A percentile compares a stretch with the other conserved stretches of the same genome.
phyloP scores from a whole-genome alignment of 2,329 filamentous ascomycete species.

The Lizonia empirigonia region DNA sequence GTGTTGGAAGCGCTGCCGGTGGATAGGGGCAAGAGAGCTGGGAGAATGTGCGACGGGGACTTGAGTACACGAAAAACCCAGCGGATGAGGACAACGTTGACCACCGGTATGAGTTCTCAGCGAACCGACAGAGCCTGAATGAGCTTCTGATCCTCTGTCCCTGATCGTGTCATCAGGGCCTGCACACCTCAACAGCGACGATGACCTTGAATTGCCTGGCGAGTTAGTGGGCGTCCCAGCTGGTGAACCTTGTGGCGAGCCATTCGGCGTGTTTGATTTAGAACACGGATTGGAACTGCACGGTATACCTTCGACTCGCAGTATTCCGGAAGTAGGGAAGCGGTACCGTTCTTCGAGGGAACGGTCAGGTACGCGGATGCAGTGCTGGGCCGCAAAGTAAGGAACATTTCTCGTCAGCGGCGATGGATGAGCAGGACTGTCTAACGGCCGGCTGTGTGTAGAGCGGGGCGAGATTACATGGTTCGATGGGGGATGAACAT shows the following conservation, averaged over 20 bases:
- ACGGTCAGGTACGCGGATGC: background rate
- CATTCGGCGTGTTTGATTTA: too few relatives aligned
- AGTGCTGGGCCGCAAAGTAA: background rate
- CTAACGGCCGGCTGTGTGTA: background rate
- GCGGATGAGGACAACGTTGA: background rate
- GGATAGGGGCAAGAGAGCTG: too few relatives aligned
- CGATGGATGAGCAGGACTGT: background rate
- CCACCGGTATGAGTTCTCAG: background rate
- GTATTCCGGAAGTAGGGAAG: background rate
- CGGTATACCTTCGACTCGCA: background rate
- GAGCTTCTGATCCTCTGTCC: background rate
- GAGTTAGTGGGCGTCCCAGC: background rate
- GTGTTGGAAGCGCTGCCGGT: too few relatives aligned
- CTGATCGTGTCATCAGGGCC: background rate
- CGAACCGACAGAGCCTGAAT: background rate
- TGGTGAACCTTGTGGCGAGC: too few relatives aligned
- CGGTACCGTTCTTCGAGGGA: background rate
- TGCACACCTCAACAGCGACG: background rate
- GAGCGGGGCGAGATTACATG: background rate
- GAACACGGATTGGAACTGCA: background rate
- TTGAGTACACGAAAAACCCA: too few relatives aligned
- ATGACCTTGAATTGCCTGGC: background rate
- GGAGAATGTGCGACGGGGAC: too few relatives aligned
- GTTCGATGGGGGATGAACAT: background rate
- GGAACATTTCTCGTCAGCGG: background rate